Conservation (phyloP, 148 eudicot species). For the Agrostemma githago region DNA sequence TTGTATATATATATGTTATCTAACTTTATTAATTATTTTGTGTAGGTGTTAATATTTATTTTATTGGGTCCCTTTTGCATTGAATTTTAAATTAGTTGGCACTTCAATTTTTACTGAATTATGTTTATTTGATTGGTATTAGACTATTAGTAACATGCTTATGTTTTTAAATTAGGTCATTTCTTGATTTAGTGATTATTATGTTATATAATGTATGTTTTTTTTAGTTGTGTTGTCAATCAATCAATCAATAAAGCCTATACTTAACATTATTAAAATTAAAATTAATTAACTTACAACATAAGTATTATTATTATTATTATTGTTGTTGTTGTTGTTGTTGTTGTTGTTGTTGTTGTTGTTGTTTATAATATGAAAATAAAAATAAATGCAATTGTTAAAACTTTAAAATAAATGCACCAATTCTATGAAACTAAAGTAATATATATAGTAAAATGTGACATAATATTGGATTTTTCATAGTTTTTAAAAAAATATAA, state of each 20-base stretch:
- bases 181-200: not conserved
- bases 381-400: no score
- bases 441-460: no score
- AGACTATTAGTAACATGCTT: not conserved
- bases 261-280: not conserved
- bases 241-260: not conserved
- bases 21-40: constrained; percentile 1
- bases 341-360: no score
- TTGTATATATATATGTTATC: not conserved
- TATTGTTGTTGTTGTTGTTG: no score
- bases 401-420: no score
- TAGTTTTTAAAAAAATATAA: no score
- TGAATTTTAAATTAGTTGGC: constrained; percentile 11
- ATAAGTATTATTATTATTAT: no score
- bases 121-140: not conserved
- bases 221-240: not conserved
- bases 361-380: no score
- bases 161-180: constrained; percentile 10
- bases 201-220: not conserved
- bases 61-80: constrained; percentile 19
- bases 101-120: not conserved
- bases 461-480: no score
- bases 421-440: no score
- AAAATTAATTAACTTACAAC: no score
- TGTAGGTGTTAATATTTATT: constrained; percentile 14